These are phyloP conservation scores for Globisporangium barbulae DNA, from an alignment of 352 stramenopile genomes.

Conservation along the genomic window DNA sequence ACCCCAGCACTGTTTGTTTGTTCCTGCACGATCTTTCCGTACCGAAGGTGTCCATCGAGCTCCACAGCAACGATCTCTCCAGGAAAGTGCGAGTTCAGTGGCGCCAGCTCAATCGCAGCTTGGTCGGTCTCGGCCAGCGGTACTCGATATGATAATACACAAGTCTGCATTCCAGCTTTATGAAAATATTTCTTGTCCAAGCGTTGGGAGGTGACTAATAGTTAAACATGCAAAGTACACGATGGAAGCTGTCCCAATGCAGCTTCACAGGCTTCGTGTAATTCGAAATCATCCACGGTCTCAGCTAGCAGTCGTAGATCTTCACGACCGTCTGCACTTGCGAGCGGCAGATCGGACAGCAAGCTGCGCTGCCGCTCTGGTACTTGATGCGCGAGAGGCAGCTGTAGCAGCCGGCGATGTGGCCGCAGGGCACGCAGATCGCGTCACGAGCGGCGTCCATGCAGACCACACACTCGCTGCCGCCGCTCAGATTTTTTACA, in stretches of 20 bases:
- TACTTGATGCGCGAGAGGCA: constrained; percentile 41
- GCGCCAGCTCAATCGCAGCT: constrained; percentile 47
- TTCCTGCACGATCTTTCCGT: constrained; percentile 57
- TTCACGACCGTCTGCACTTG: constrained; percentile 40
- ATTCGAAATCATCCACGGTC: too few relatives aligned
- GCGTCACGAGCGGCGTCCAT: constrained; percentile 39
- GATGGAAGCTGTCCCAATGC: too few relatives aligned
- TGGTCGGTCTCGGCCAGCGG: constrained; percentile 46
- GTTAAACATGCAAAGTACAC: too few relatives aligned
- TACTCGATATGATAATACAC: constrained; percentile 18
- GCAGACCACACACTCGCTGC: constrained; percentile 44
- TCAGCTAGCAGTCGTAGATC: constrained; percentile 37
- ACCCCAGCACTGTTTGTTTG: constrained; percentile 31
- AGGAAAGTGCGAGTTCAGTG: constrained; percentile 59
- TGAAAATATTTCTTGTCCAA: too few relatives aligned
- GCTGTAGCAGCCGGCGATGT: constrained; percentile 40
- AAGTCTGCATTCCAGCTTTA: too few relatives aligned
- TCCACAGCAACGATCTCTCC: constrained; percentile 72
- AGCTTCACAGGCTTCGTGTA: too few relatives aligned
- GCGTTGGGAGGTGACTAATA: background rate
- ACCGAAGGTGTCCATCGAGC: constrained; percentile 42
- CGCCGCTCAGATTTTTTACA: background rate
- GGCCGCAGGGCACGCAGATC: constrained; percentile 51
- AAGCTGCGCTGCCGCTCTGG: constrained; percentile 14
- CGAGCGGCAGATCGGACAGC: constrained; percentile 46